phyloP scores from a whole-genome alignment of 83 land plant genomes.

The Picea abies region DNA sequence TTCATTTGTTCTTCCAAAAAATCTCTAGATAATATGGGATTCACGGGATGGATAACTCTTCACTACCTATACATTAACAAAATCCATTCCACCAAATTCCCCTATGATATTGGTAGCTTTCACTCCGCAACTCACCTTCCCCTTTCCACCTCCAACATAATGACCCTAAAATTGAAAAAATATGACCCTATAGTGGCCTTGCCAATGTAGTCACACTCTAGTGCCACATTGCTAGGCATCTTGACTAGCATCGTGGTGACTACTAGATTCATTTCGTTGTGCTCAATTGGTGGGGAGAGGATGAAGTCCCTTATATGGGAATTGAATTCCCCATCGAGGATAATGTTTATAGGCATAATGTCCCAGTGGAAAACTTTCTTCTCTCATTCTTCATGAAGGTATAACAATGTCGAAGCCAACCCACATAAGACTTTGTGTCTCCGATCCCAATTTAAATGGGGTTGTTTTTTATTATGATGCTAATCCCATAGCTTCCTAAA shows the following conservation, averaged over 20 bases:
- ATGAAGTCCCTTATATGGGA: conserved; percentile 30
- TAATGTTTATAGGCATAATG: conserved; percentile 4
- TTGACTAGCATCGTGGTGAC: neutral
- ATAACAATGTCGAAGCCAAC: conserved; percentile 19
- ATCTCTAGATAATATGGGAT: conserved; percentile 16
- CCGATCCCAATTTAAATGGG: conserved; percentile 15
- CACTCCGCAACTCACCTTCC: conserved; percentile 32
- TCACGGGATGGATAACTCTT: conserved; percentile 18
- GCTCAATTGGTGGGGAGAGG: conserved; percentile 31
- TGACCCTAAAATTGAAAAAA: conserved; percentile 55
- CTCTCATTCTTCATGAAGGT: conserved; percentile 25
- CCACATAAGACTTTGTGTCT: conserved; percentile 20
- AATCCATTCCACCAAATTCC: conserved; percentile 25
- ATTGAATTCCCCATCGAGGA: conserved; percentile 14
- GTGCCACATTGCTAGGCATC: conserved; percentile 56
- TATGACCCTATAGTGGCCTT: conserved; percentile 46
- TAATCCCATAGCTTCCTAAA: conserved; percentile 10
- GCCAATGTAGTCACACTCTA: conserved; percentile 42
- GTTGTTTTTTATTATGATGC: neutral
- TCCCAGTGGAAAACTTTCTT: neutral
- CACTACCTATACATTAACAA: conserved; percentile 26
- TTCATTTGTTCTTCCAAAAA: conserved; percentile 15
- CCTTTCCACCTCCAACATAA: conserved; percentile 43
- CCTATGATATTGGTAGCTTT: conserved; percentile 30
- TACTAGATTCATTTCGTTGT: neutral